Conservation (phyloP, 306 rosid species). For the Quercus variabilis region DNA sequence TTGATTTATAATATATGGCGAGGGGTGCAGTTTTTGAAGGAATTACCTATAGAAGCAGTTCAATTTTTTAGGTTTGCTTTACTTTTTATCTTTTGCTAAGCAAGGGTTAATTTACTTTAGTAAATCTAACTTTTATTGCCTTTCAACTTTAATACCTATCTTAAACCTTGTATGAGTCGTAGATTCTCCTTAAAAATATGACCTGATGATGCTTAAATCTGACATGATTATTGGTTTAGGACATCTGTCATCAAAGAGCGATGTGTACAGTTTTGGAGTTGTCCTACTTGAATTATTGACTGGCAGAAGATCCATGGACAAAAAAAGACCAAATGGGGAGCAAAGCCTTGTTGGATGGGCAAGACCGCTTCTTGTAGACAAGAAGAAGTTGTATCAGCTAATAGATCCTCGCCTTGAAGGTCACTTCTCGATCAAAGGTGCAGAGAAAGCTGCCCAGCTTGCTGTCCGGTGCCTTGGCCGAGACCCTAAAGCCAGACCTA, state of each 20-base stretch:
- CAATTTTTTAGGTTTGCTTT: neutral
- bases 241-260: conserved; percentile 89
- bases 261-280: conserved; percentile 95
- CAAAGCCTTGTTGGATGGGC: conserved; percentile 96
- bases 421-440: conserved; percentile 86
- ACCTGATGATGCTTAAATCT: conserved; percentile 17
- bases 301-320: conserved; percentile 88
- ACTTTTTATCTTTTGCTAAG: neutral
- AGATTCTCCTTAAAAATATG: neutral
- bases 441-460: conserved; percentile 68
- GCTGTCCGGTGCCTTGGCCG: conserved; percentile 85
- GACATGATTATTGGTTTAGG: conserved; percentile 37
- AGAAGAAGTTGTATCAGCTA: conserved; percentile 65
- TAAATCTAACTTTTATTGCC: neutral
- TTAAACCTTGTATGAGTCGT: neutral
- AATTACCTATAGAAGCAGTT: neutral
- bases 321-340: conserved; percentile 89
- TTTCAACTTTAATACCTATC: neutral
- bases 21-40: neutral
- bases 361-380: conserved; percentile 70
- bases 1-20: neutral
- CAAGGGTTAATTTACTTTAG: neutral
- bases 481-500: conserved; percentile 85
- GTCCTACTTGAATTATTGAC: conserved; percentile 91
- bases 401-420: conserved; percentile 94